Evolutionary conservation across 2,329 filamentous ascomycete species (phyloP).

Genomic region (Sphaerostilbella broomeana): DNA sequence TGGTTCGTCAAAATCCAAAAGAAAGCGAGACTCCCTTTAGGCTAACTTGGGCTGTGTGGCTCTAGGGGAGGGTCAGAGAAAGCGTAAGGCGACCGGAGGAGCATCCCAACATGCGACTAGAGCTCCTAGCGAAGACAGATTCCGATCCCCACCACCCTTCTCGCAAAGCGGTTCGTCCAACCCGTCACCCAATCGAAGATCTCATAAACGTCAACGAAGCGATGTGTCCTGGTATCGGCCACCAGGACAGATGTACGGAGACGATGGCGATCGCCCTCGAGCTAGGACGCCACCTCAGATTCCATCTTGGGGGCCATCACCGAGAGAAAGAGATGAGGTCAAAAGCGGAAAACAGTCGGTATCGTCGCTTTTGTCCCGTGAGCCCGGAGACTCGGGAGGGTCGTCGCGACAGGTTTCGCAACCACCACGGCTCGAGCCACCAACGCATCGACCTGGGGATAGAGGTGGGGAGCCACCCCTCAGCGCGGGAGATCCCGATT

Average conservation of each 20-base stretch:
- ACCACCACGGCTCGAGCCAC: slow-evolving; percentile 9
- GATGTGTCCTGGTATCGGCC: slow-evolving; percentile 31
- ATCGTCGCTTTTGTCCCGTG: slow-evolving; percentile 26
- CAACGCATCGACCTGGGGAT: slow-evolving; percentile 3
- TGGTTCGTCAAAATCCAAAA: slow-evolving; percentile 58
- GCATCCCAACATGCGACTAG: slow-evolving; percentile 20
- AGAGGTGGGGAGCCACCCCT: slow-evolving; percentile 3
- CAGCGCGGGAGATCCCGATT: slow-evolving; percentile 6
- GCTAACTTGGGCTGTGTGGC: slow-evolving; percentile 34
- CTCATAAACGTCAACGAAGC: slow-evolving; percentile 32
- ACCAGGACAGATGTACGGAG: slow-evolving; percentile 17
- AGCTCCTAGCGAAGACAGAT: slow-evolving; percentile 25
- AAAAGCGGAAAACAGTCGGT: slow-evolving; percentile 29
- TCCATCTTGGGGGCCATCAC: slow-evolving; percentile 13
- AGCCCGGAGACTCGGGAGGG: slow-evolving; percentile 9
- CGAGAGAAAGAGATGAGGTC: slow-evolving; percentile 23
- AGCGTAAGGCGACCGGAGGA: slow-evolving; percentile 65
- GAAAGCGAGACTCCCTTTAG: slow-evolving; percentile 37
- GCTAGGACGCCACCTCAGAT: slow-evolving; percentile 16
- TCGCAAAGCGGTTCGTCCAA: slow-evolving; percentile 23
- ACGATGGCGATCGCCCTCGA: slow-evolving; percentile 17
- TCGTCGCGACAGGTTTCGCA: slow-evolving; percentile 5
- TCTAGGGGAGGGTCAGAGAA: slow-evolving; percentile 72
- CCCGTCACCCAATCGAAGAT: slow-evolving; percentile 21
- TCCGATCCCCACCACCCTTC: slow-evolving; percentile 29